Conservation (phyloP, 345 rosid genomes). For the Bruguiera gymnorhiza region DNA sequence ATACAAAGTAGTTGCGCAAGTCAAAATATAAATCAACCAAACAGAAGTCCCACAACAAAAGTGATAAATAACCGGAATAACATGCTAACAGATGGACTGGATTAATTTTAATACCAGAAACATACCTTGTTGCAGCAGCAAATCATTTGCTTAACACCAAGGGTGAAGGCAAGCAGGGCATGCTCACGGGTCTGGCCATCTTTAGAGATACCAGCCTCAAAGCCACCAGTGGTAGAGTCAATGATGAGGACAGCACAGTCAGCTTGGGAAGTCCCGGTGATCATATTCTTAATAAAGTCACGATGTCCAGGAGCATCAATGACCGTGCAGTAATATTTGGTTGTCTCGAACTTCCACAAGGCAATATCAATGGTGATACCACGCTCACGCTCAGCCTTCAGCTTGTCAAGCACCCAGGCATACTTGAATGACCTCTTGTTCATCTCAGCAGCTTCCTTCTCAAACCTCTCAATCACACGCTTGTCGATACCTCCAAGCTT, state of each 20-base stretch:
- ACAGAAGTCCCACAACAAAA: not conserved
- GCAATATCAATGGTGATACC: slow-evolving; percentile 82
- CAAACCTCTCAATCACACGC: slow-evolving; percentile 13
- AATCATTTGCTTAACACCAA: slow-evolving; percentile 8
- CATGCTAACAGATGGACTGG: not conserved
- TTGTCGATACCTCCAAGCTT: slow-evolving; percentile 12
- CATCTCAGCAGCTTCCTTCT: slow-evolving; percentile 55
- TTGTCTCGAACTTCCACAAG: slow-evolving; percentile 73
- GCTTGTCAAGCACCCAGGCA: slow-evolving; percentile 87
- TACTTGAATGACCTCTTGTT: slow-evolving; percentile 88
- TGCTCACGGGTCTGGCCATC: slow-evolving; percentile 1
- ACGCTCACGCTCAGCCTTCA: slow-evolving; percentile 78
- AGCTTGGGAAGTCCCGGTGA: not conserved
- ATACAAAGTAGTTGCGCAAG: not conserved
- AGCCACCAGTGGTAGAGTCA: slow-evolving; percentile 9
- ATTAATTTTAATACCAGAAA: not conserved
- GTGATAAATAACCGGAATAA: not conserved
- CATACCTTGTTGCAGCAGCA: slow-evolving; percentile 10
- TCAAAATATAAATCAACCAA: not conserved
- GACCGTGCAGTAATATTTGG: slow-evolving; percentile 68
- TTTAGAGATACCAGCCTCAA: slow-evolving; percentile 5
- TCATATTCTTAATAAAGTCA: slow-evolving; percentile 2
- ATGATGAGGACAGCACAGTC: slow-evolving; percentile 7
- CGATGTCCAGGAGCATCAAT: slow-evolving; percentile 6
- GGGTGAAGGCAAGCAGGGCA: slow-evolving; percentile 3